These are phyloP conservation scores for Sporopachydermia lactativora DNA, from an alignment of 805 yeast genomes.

Conservation along the genomic window DNA sequence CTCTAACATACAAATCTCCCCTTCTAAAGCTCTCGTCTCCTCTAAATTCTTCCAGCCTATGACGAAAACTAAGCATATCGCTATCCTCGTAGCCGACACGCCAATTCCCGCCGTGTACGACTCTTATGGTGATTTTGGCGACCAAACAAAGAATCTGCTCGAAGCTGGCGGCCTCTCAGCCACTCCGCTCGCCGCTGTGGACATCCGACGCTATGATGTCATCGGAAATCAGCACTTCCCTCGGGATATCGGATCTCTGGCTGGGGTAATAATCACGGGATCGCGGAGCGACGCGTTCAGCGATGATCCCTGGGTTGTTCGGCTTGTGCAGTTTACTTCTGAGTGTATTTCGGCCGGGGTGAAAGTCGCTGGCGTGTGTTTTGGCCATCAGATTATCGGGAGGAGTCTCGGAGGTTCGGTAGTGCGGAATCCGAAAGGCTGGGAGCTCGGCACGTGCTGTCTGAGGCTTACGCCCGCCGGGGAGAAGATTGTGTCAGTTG, in stretches of 20 bases:
- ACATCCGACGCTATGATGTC: slow-evolving; percentile 15
- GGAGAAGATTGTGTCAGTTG: slow-evolving; percentile 18
- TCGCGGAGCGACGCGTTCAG: slow-evolving; percentile 22
- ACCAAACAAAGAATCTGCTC: slow-evolving; percentile 16
- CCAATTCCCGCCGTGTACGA: slow-evolving; percentile 14
- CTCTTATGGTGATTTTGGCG: slow-evolving; percentile 20
- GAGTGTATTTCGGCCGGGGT: slow-evolving; percentile 8
- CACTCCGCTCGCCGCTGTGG: slow-evolving; percentile 6
- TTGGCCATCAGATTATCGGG: slow-evolving; percentile 75
- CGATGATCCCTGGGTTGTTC: slow-evolving; percentile 20
- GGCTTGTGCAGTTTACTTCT: slow-evolving; percentile 17
- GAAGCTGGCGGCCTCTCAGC: slow-evolving; percentile 14
- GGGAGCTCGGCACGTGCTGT: slow-evolving; percentile 57
- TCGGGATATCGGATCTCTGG: slow-evolving; percentile 9
- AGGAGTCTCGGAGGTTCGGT: slow-evolving; percentile 51
- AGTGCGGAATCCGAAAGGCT: slow-evolving; percentile 43
- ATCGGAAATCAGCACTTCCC: slow-evolving; percentile 17
- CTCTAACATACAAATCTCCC: too few relatives aligned
- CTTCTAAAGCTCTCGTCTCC: too few relatives aligned
- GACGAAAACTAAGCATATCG: slow-evolving; percentile 9
- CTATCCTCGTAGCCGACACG: slow-evolving; percentile 22
- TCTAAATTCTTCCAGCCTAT: too few relatives aligned
- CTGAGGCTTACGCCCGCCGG: slow-evolving; percentile 33
- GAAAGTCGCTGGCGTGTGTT: slow-evolving; percentile 32
- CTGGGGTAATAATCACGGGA: slow-evolving; percentile 23